Percentiles rank a stretch among this genome's conserved stretches.
phyloP scores from a whole-genome alignment of 768 basidiomycete genomes.

The Hemileccinum impolitum region DNA sequence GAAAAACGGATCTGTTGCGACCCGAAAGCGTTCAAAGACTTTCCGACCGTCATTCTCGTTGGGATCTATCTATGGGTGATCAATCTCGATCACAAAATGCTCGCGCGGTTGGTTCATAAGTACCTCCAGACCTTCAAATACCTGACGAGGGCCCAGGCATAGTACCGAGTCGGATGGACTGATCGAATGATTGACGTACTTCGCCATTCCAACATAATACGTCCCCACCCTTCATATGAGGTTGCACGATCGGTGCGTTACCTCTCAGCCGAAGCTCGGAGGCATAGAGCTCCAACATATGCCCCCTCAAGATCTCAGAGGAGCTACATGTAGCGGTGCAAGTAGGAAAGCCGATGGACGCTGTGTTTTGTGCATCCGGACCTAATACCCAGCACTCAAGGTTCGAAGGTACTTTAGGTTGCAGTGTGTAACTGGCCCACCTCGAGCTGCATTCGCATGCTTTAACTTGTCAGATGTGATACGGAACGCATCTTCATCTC shows the following conservation, averaged over 20 bases:
- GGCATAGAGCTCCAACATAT: conserved; percentile 50
- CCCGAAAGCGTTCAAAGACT: conserved; percentile 36
- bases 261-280: conserved; percentile 80
- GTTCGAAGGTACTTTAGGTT: background rate
- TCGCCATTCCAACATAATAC: conserved; percentile 88
- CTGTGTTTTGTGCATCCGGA: conserved; percentile 55
- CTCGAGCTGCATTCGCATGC: conserved; percentile 54
- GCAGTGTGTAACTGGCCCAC: conserved; percentile 32
- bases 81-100: background rate
- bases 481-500: conserved; percentile 15
- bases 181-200: conserved; percentile 35
- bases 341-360: conserved; percentile 19
- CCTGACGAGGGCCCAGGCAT: conserved; percentile 28
- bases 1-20: conserved; percentile 30
- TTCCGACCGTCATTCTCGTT: conserved; percentile 74
- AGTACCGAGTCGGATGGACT: background rate
- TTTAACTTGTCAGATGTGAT: conserved; percentile 36
- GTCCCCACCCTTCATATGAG: conserved; percentile 55
- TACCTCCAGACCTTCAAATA: conserved; percentile 82
- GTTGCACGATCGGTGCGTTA: conserved; percentile 53
- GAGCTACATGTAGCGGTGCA: conserved; percentile 5
- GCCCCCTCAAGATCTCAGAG: conserved; percentile 19
- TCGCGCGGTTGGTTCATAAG: conserved; percentile 8
- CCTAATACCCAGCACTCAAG: conserved; percentile 38
- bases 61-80: conserved; percentile 43